Evolutionary conservation across 192 early-diverging fungal genomes (phyloP), one percentile per base, ranked within the genome.

Genomic region (Chytriomyces sp.): DNA sequence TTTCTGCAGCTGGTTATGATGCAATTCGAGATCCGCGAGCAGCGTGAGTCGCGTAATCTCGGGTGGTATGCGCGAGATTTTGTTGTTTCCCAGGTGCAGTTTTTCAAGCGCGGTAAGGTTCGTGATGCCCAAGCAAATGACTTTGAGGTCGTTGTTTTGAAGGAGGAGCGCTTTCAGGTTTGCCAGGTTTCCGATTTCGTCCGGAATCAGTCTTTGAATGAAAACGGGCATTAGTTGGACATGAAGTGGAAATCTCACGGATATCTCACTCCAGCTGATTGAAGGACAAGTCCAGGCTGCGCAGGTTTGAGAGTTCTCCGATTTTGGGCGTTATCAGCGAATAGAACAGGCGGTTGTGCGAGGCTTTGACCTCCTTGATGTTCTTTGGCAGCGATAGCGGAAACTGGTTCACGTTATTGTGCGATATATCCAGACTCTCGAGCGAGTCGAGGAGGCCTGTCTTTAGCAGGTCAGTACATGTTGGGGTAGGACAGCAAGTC

Each of bases 391-490:
- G 62, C 11, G 57, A 24, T 23, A 76, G 76, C 16, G 86, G 85
- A 80, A 87, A 87, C 77, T 75, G 86, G 48, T 79, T 86, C 61
- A 87, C 72, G 48, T 77, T 76, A 75, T 86, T 87, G 48, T 82
- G 60, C 7, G 80, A 77, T 60, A 86, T 79, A 47, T 86, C 77
- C 43, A 87, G 61, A 26, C 61, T 62, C 24, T 82, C 68, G 7
- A 87, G 79, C 20, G 47, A 35, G 8, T 44, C 63, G 8, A 81
- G 79, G n/a, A 61, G 35, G 5, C 78, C 78, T 79, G 45, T 63
- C 13, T 35, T 10, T 6, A 50, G 2, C 46, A 35, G 35, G 35
- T 35, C 35, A 35, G 35, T 35, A 4, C 35, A 35, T 35, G 35
- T 35, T 35, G 35, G 35, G 35, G 35, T 35, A 4, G 35, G 35